Evolutionary conservation across 495 filamentous ascomycete species (phyloP), one percentile per base, ranked within the genome.

Genomic region (Tuber magnatum): DNA sequence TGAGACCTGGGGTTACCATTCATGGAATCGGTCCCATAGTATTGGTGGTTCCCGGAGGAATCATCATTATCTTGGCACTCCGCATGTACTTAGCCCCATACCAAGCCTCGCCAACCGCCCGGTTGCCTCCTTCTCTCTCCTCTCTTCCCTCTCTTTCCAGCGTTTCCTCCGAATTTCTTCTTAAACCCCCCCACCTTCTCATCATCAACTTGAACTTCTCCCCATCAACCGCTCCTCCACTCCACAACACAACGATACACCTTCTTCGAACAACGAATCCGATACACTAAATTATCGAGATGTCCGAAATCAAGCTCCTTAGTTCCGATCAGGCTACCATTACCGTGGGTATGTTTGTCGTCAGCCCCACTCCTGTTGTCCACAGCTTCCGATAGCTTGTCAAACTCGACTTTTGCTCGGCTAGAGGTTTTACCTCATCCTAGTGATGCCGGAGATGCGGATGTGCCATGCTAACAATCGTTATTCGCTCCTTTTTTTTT

Each of bases 261-360:
- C 51, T 28, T 32, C 68, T 56, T n/a, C 28, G 43, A 46, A 22
- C 2, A 28, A 71, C 65, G 22, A 10, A 9, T 69, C 24, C 2
- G 22, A 72, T 74, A 75, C 51, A 73, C 46, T 10, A 28, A 72
- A 43, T n/a, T 32, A 71, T 68, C 46, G n/a, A 65, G 22, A 81
- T 81, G 80, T 75, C 75, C 69, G 76, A 81, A 71, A 81, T 81
- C 70, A 81, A 81, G 80, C 80, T 83, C 76, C 73, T 79, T 73
- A 76, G 79, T 70, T 83, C 79, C 51, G 81, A 81, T 69, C 76
- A 76, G 24, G 72, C 79, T 24, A 82, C 74, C 38, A 78, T 82
- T 71, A 74, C 73, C 42, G 82, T 82, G 70, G 77, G 80, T 83
- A 77, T 70, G 81, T 73, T 68, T 69, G 61, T 70, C 70, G 73